phyloP scores from a whole-genome alignment of 2,329 filamentous ascomycete genomes.

The Dendryphion nanum region DNA sequence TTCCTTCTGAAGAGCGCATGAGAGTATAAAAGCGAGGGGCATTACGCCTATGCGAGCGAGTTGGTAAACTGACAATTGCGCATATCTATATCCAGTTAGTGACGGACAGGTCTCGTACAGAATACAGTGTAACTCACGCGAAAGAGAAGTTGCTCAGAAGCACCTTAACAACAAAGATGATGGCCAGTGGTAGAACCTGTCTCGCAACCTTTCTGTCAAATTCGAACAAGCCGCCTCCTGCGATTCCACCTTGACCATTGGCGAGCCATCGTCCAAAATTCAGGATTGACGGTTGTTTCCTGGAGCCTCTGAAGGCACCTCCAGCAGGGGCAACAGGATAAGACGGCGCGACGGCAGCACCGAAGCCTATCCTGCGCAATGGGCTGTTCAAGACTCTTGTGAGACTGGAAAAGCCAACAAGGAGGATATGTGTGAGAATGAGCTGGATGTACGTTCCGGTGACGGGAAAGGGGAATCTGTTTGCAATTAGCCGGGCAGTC shows the following conservation, averaged over 20 bases:
- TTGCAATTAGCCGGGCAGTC: conserved; percentile 12
- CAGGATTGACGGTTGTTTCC: conserved; percentile 16
- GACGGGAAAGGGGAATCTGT: conserved; percentile 54
- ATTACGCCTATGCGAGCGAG: conserved; percentile 53
- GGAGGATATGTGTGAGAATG: conserved; percentile 49
- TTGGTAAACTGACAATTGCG: conserved; percentile 52
- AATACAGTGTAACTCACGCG: conserved; percentile 34
- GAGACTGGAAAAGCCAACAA: conserved; percentile 49
- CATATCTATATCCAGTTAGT: conserved; percentile 43
- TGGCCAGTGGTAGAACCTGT: conserved; percentile 49
- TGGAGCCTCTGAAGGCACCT: conserved; percentile 25
- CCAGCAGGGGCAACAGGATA: conserved; percentile 31
- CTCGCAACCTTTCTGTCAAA: conserved; percentile 50
- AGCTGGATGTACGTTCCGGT: conserved; percentile 53
- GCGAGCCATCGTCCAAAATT: conserved; percentile 36
- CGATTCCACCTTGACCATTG: conserved; percentile 48
- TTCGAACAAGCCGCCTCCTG: conserved; percentile 55
- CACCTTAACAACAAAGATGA: conserved; percentile 52
- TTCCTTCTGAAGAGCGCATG: conserved; percentile 46
- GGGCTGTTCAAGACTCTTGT: conserved; percentile 46
- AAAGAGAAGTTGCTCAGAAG: conserved; percentile 56
- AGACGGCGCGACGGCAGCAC: conserved; percentile 46
- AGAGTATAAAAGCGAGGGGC: conserved; percentile 50
- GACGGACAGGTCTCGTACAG: conserved; percentile 1
- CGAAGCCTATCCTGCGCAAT: conserved; percentile 44